Evolutionary conservation across 2,329 filamentous ascomycete genomes (phyloP).

Genomic region (Akanthomyces dipterigenus): DNA sequence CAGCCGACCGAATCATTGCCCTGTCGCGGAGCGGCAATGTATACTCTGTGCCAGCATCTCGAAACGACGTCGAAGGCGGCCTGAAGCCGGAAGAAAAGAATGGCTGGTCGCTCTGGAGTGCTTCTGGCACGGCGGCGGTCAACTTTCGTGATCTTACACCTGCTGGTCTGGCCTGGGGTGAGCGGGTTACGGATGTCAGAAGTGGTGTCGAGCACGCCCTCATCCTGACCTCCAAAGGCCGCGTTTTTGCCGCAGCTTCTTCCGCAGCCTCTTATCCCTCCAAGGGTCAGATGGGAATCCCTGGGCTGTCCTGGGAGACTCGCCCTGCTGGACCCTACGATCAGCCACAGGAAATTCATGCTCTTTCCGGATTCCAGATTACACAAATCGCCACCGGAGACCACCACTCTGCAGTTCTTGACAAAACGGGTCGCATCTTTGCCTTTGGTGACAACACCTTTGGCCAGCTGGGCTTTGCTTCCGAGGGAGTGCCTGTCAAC

Average conservation of each 20-base stretch:
- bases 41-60: conserved; percentile 76
- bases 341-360: conserved; percentile 69
- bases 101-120: conserved; percentile 67
- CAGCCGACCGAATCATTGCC: conserved; percentile 75
- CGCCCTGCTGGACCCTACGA: conserved; percentile 74
- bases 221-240: conserved; percentile 75
- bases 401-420: conserved; percentile 74
- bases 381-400: conserved; percentile 76
- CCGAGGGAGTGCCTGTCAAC: conserved; percentile 51
- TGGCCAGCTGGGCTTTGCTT: conserved; percentile 85
- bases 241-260: conserved; percentile 82
- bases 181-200: conserved; percentile 67
- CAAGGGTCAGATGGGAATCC: conserved; percentile 80
- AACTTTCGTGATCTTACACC: conserved; percentile 71
- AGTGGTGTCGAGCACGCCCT: conserved; percentile 82
- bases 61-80: conserved; percentile 60
- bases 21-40: conserved; percentile 68
- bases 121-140: conserved; percentile 34
- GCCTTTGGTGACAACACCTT: conserved; percentile 85
- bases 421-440: conserved; percentile 71
- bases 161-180: conserved; percentile 54
- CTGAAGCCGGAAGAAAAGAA: conserved; percentile 52
- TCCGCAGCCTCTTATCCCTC: conserved; percentile 71
- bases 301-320: conserved; percentile 72
- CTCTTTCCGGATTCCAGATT: conserved; percentile 64